Conservation (phyloP, 169 alveolate genomes). For the Plasmodium inui region DNA sequence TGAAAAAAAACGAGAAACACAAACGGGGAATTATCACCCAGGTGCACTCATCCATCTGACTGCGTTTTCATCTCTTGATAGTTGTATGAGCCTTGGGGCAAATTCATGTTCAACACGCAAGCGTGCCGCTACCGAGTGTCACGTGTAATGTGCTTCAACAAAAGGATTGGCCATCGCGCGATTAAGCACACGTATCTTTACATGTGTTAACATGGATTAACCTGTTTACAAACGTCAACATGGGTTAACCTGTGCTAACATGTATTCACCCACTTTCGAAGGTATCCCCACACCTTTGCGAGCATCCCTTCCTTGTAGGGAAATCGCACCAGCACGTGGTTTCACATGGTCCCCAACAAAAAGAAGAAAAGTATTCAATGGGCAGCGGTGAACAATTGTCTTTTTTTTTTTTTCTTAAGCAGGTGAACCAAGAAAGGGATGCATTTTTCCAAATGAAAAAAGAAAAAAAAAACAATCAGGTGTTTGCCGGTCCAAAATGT, state of each 20-base stretch:
- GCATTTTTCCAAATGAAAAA: not conserved
- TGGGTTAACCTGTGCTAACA: too few species aligned
- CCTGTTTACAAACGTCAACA: not conserved
- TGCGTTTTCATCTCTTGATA: not conserved
- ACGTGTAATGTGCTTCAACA: not conserved
- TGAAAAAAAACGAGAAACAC: not conserved
- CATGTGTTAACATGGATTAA: not conserved
- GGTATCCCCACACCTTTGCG: not conserved
- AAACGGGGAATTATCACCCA: not conserved
- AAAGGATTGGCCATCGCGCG: not conserved
- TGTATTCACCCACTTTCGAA: not conserved
- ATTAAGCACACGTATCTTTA: not conserved
- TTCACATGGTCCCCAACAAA: not conserved
- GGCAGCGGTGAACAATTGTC: not conserved
- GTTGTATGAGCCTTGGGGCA: not conserved
- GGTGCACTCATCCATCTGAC: not conserved
- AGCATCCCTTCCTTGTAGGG: not conserved
- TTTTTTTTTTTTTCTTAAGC: not conserved
- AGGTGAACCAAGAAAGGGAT: not conserved
- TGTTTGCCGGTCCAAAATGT: not conserved
- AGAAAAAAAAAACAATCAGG: not conserved
- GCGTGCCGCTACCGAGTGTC: not conserved
- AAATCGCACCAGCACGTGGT: not conserved
- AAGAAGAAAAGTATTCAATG: not conserved
- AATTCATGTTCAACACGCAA: not conserved